Evolutionary conservation across 2,329 filamentous ascomycete genomes (phyloP), one percentile per base, ranked within the genome.

Genomic region (Ophiognomonia clavigignenti-juglandacearum): DNA sequence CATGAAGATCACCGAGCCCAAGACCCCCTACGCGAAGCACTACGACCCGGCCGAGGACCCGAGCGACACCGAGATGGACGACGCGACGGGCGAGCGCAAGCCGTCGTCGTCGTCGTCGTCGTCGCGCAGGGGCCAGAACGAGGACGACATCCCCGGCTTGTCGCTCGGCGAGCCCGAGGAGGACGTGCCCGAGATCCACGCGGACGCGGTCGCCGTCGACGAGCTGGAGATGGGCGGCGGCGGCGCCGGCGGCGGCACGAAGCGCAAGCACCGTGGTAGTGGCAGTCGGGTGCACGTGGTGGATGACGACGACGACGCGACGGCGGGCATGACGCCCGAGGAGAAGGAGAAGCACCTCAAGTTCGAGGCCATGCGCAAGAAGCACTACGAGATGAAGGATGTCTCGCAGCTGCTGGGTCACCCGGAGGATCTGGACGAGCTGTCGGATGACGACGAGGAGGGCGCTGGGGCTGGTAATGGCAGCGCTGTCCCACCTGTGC

Each of bases 1-100:
- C 50, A 98, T 98, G 93, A 98, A 97, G 76, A 98, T 98, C 55
- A 88, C 90, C 56, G 93, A 98, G 72, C 93, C 93, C 52, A 98
- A 98, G 77, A 98, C 93, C 7, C 93, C 93, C 4, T 98, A 92
- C 64, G 93, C 89, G 29, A 86, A 85, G 61, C 88, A 90, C 61
- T 96, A 96, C 67, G 88, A 97, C 61, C 90, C 91, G 4, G 66
- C 82, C 35, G 89, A 96, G 61, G 92, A 97, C 54, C 88, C 89
- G 43, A 86, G 85, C 27, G 88, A 93, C 54, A 85, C 95, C 60
- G 82, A 85, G 4, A n/a, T n/a, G n/a, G 77, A 86, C 47, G 14
- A 11, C 10, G 13, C 16, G 14, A 31, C 11, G 31, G 86, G 91
- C 52, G 84, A 36, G 31, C n/a, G n/a, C n/a, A n/a, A n/a, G n/a